phyloP scores from a whole-genome alignment of 805 yeast species.

The Cyberlindnera meyerae region DNA sequence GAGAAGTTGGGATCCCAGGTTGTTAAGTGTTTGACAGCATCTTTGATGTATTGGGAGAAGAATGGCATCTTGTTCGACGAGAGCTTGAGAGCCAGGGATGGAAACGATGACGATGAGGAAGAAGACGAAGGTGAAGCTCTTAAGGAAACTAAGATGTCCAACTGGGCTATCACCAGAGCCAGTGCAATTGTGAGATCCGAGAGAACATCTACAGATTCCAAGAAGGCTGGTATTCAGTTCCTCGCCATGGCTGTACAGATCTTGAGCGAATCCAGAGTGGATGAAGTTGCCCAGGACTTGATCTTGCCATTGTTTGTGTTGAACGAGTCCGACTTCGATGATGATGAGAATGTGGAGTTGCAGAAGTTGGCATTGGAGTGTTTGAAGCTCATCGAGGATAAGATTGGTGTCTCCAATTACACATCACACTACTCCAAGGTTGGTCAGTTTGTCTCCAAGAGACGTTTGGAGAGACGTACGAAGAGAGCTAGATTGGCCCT shows the following conservation, averaged over 20 bases:
- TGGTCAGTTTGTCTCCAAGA: conserved; percentile 49
- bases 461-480: conserved; percentile 72
- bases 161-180: conserved; percentile 60
- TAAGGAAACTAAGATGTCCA: conserved; percentile 35
- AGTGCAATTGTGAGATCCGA: conserved; percentile 66
- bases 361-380: conserved; percentile 57
- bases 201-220: conserved; percentile 50
- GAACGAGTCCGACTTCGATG: conserved; percentile 40
- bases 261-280: conserved; percentile 37
- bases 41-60: conserved; percentile 57
- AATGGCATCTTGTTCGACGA: conserved; percentile 32
- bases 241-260: conserved; percentile 60
- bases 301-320: conserved; percentile 50
- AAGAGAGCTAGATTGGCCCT: conserved; percentile 73
- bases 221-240: conserved; percentile 64
- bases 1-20: conserved; percentile 58
- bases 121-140: conserved; percentile 24
- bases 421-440: conserved; percentile 57
- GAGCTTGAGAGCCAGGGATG: conserved; percentile 19
- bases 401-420: conserved; percentile 68
- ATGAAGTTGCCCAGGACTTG: conserved; percentile 41
- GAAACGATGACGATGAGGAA: conserved; percentile 20
- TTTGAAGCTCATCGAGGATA: conserved; percentile 57
- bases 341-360: conserved; percentile 47
- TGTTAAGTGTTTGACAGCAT: conserved; percentile 59